Evolutionary conservation across 768 basidiomycete species (phyloP).

Genomic region (Lactifluus piperatus): DNA sequence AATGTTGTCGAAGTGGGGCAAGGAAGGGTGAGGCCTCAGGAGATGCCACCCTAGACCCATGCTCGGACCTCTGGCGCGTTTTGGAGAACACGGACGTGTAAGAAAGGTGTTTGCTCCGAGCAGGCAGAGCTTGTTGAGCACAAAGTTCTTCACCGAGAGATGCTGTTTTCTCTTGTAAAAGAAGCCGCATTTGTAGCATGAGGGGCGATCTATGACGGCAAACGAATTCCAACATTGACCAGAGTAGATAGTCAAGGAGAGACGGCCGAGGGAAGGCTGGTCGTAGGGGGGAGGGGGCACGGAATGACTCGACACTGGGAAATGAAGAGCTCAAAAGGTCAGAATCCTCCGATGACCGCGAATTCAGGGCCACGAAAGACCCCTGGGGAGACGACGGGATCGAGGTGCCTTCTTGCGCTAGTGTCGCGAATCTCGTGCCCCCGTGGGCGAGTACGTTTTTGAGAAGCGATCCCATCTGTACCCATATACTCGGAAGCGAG

Average conservation of each 20-base stretch:
- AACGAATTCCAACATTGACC: slow-evolving; percentile 63
- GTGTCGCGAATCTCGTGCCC: slow-evolving; percentile 51
- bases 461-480: slow-evolving; percentile 47
- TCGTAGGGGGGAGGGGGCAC: slow-evolving; percentile 24
- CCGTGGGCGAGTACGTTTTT: slow-evolving; percentile 46
- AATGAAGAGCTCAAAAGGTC: slow-evolving; percentile 23
- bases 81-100: slow-evolving; percentile 44
- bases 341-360: slow-evolving; percentile 8
- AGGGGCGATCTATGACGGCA: slow-evolving; percentile 56
- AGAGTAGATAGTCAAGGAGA: slow-evolving; percentile 60
- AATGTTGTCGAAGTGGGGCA: slow-evolving; percentile 23
- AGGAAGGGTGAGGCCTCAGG: slow-evolving; percentile 37
- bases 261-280: slow-evolving; percentile 35
- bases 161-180: slow-evolving; percentile 55
- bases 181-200: slow-evolving; percentile 53
- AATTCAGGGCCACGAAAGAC: slow-evolving; percentile 31
- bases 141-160: slow-evolving; percentile 45
- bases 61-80: slow-evolving; percentile 39
- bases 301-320: slow-evolving; percentile 18
- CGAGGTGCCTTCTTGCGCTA: slow-evolving; percentile 34
- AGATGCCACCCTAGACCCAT: slow-evolving; percentile 30
- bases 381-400: slow-evolving; percentile 42
- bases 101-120: slow-evolving; percentile 36
- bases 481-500: slow-evolving; percentile 52
- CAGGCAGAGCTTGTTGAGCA: slow-evolving; percentile 21